phyloP scores from a whole-genome alignment of 345 rosid genomes.

The Erodium maritimum region DNA sequence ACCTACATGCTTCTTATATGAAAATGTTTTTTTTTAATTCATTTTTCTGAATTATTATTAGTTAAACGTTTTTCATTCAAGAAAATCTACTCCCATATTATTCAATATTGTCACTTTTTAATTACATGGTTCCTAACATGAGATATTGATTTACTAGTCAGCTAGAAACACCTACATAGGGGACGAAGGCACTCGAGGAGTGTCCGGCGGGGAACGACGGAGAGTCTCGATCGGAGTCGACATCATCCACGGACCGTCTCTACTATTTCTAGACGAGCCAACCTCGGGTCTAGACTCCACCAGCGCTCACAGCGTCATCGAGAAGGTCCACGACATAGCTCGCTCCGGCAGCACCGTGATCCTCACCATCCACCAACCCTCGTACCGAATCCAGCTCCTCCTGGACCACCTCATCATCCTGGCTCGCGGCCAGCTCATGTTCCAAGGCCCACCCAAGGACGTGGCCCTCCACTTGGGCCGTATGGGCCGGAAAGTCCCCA shows the following conservation, averaged over 20 bases:
- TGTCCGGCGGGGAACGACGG: conserved; percentile 55
- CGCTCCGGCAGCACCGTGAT: conserved; percentile 54
- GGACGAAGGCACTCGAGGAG: conserved; percentile 47
- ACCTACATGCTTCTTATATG: too few relatives aligned
- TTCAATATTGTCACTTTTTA: too few relatives aligned
- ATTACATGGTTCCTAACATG: too few relatives aligned
- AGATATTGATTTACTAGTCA: conserved; percentile 11
- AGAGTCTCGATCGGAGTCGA: conserved; percentile 57
- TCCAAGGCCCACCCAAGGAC: conserved; percentile 47
- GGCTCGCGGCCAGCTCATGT: conserved; percentile 64
- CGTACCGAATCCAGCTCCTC: conserved; percentile 41
- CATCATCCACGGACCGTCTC: conserved; percentile 50
- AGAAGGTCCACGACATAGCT: conserved; percentile 53
- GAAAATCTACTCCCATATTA: too few relatives aligned
- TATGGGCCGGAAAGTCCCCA: conserved; percentile 45
- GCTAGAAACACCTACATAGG: conserved; percentile 33
- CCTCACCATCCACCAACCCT: conserved; percentile 63
- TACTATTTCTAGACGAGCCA: conserved; percentile 65
- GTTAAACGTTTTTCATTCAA: too few relatives aligned
- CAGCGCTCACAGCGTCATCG: conserved; percentile 50
- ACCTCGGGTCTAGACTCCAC: conserved; percentile 62
- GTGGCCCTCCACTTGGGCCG: conserved; percentile 37
- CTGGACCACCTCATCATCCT: conserved; percentile 53
- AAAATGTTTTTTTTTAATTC: too few relatives aligned
- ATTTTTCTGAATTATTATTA: too few relatives aligned